Percentiles rank a stretch among this genome's conserved stretches.
phyloP scores from a whole-genome alignment of 106 monocot genomes.

The Phalaenopsis equestris region DNA sequence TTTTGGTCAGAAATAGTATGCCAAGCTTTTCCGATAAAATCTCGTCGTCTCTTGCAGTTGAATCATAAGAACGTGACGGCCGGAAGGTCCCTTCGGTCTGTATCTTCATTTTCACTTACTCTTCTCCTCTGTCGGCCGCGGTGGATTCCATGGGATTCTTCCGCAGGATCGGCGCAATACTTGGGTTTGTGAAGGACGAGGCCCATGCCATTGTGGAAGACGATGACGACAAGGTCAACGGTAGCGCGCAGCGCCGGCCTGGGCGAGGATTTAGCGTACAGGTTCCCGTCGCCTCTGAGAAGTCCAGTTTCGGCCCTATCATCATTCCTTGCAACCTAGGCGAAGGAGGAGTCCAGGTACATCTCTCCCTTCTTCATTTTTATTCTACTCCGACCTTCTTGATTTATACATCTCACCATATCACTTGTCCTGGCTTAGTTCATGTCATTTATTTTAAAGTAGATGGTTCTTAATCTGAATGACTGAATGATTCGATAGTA shows the following conservation, averaged over 20 bases:
- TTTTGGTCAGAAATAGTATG: too few relatives aligned
- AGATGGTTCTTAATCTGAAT: not conserved
- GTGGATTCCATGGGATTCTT: constrained; percentile 8
- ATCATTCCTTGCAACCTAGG: constrained; percentile 22
- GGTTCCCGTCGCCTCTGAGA: constrained; percentile 8
- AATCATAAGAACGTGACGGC: not conserved
- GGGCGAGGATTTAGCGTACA: constrained; percentile 10
- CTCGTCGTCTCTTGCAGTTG: not conserved
- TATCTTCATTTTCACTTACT: not conserved
- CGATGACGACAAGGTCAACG: not conserved
- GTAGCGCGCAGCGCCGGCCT: not conserved
- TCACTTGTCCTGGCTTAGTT: not conserved
- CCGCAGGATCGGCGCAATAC: constrained; percentile 10
- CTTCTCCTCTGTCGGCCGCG: not conserved
- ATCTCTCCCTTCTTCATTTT: not conserved
- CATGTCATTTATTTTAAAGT: not conserved
- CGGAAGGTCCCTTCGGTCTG: not conserved
- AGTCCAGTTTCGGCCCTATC: constrained; percentile 11
- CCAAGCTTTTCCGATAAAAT: not conserved
- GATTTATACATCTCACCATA: not conserved
- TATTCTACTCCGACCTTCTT: not conserved
- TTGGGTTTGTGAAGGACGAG: constrained; percentile 13
- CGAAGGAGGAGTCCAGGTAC: constrained; percentile 29
- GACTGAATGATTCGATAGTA: not conserved
- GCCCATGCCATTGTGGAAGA: constrained; percentile 5